Base-by-base conservation (phyloP, 768 basidiomycete genomes). In the Mycena filopes region DNA sequence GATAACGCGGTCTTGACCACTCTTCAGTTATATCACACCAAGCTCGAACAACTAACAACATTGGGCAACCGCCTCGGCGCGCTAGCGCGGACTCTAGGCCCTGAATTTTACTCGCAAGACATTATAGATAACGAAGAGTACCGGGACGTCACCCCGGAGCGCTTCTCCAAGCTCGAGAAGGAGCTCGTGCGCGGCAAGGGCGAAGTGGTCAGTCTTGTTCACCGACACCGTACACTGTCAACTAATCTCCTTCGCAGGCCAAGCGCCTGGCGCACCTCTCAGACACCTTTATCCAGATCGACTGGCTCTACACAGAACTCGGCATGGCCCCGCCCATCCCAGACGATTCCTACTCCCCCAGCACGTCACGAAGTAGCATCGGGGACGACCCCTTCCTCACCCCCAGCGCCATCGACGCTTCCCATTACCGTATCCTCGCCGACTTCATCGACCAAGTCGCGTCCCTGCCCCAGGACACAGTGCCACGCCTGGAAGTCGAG, bases 101-200 rank as follows among this genome's bases (percentile, higher is more conserved):
- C 80, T 12, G 82, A 80, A 48, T 95, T 86, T 76, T 92, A 84
- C 72, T 56, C 82, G 0, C 70, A 73, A 12, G 92, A 94, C 62
- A 77, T 89, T 18, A 70, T 88, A 20, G 84, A 86, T 63, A 66
- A 79, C 4, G 66, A 70, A 45, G 79, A 84, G 7, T 83, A 86
- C 71, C 82, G 86, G 25, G 92, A 96, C 70, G 92, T 95, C 18
- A 90, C 89, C 13, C 89, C 91, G 0, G 94, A 95, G 68, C 85
- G 92, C 15, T 93, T 96, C 72, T 83, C 87, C 48, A 89, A 82
- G 70, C 80, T 96, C 7, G 93, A 96, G 81, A 91, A 92, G 74
- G 94, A 96, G 72, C 84, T 95, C 20, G 89, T 92, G 12, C 83
- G 91, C 56, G 94, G 93, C 13, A 95, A 95, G 76, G 85, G 86